These are phyloP conservation scores for Ceratocystis diversiconidia DNA, from an alignment of 2,329 filamentous ascomycete species.

Conservation along the genomic window DNA sequence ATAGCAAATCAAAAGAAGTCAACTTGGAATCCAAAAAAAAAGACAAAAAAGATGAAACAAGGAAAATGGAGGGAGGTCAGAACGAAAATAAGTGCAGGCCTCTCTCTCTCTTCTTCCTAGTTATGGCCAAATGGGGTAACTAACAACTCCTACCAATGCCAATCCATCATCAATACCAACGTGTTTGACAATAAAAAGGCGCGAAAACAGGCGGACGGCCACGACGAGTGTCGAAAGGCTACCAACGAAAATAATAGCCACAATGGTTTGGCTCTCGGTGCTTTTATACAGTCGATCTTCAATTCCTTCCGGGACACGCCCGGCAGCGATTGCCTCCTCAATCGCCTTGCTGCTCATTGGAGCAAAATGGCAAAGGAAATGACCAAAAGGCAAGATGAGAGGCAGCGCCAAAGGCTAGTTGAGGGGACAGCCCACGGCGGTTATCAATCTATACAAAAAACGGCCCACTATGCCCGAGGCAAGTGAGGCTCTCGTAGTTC, in stretches of 20 bases:
- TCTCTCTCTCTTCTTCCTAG: neutral
- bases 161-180: conserved; percentile 29
- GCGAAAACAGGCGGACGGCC: conserved; percentile 25
- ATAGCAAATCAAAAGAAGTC: neutral
- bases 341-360: conserved; percentile 18
- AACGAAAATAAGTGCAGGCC: no score
- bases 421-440: no score
- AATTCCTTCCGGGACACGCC: conserved; percentile 26
- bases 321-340: conserved; percentile 25
- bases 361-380: neutral
- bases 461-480: no score
- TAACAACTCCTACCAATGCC: conserved; percentile 27
- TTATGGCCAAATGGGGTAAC: conserved; percentile 15
- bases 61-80: neutral
- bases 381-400: neutral
- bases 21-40: neutral
- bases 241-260: conserved; percentile 28
- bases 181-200: conserved; percentile 26
- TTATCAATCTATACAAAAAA: no score
- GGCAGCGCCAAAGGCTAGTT: neutral
- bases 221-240: conserved; percentile 27
- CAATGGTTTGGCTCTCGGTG: conserved; percentile 27
- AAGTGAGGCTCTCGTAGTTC: no score
- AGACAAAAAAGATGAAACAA: neutral
- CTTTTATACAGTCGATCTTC: conserved; percentile 26